phyloP scores from a whole-genome alignment of 257 asterid genomes.

The Solanum rostratum region DNA sequence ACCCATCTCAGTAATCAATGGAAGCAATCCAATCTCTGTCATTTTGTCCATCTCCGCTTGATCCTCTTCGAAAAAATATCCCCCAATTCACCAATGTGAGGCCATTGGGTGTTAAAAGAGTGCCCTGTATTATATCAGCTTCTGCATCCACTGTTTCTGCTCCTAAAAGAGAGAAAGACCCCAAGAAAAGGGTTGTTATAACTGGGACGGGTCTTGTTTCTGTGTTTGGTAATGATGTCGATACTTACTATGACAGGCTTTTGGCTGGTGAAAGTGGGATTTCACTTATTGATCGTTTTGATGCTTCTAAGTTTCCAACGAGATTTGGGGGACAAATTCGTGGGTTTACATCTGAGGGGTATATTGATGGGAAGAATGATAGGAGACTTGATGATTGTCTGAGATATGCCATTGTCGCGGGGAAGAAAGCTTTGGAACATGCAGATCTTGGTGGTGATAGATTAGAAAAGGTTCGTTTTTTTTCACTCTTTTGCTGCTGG shows the following conservation, averaged over 20 bases:
- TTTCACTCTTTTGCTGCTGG: not conserved
- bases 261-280: slow-evolving; percentile 51
- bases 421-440: slow-evolving; percentile 39
- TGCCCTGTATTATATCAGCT: slow-evolving; percentile 11
- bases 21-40: slow-evolving; percentile 18
- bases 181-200: slow-evolving; percentile 47
- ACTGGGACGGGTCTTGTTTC: slow-evolving; percentile 52
- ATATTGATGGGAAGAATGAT: slow-evolving; percentile 52
- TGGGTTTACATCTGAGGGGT: slow-evolving; percentile 37
- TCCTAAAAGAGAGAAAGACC: slow-evolving; percentile 40
- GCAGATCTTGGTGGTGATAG: slow-evolving; percentile 38
- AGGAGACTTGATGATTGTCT: slow-evolving; percentile 50
- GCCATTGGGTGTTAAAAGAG: not conserved
- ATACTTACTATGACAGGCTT: slow-evolving; percentile 29
- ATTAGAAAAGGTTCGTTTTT: slow-evolving; percentile 15
- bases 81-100: not conserved
- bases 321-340: slow-evolving; percentile 52
- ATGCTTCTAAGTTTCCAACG: slow-evolving; percentile 47
- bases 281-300: slow-evolving; percentile 40
- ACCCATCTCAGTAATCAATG: not conserved
- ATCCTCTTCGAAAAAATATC: slow-evolving; percentile 18
- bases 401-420: slow-evolving; percentile 45
- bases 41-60: slow-evolving; percentile 32
- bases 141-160: slow-evolving; percentile 24
- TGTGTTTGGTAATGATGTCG: slow-evolving; percentile 41